phyloP scores from a whole-genome alignment of 2,329 filamentous ascomycete species.

The Phyllosticta paracitricarpa region DNA sequence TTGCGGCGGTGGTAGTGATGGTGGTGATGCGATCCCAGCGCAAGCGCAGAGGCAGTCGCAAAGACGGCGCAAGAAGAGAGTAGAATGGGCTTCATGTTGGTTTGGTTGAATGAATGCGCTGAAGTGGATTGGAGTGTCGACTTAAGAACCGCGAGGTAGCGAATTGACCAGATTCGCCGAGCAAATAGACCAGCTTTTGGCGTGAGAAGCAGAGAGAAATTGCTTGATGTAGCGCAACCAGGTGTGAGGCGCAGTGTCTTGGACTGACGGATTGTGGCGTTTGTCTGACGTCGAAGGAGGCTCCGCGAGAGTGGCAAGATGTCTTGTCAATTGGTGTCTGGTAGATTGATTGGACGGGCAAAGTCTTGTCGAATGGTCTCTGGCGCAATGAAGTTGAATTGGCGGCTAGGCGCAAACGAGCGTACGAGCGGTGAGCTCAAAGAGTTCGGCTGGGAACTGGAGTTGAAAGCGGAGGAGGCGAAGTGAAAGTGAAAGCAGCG shows the following conservation, averaged over 20 bases:
- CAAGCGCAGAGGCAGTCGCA: slow-evolving; percentile 4
- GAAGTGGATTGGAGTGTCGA: background rate
- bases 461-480: background rate
- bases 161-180: background rate
- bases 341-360: background rate
- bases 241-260: background rate
- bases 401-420: background rate
- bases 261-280: background rate
- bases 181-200: background rate
- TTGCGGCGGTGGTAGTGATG: slow-evolving; percentile 3
- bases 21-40: slow-evolving; percentile 6
- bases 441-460: background rate
- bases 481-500: background rate
- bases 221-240: background rate
- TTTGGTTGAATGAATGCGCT: background rate
- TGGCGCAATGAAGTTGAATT: background rate
- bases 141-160: background rate
- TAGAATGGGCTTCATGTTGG: background rate
- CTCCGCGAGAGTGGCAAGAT: background rate
- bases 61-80: background rate
- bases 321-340: background rate
- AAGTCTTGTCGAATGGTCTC: background rate
- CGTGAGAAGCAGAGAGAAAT: background rate
- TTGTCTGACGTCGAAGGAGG: background rate
- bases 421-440: background rate